Percentiles rank a stretch among this genome's conserved stretches.
These are phyloP conservation scores for Heliosperma pusillum DNA, from an alignment of 148 eudicot species.

Conservation along the genomic window DNA sequence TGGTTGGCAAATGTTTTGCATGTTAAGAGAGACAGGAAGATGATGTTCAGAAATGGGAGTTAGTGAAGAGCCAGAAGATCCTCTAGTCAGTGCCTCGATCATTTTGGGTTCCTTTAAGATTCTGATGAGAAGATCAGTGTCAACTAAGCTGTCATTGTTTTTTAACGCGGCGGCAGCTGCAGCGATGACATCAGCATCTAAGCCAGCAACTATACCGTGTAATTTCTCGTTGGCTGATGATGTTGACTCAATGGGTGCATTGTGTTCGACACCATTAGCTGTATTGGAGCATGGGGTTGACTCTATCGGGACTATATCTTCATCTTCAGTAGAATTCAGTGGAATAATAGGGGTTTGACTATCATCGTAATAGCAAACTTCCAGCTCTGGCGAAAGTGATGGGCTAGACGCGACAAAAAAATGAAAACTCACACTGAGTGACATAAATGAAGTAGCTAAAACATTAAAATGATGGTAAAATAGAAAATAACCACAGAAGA, in stretches of 20 bases:
- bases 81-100: slow-evolving; percentile 29
- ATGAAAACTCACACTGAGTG: slow-evolving; percentile 3
- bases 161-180: slow-evolving; percentile 47
- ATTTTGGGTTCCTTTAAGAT: slow-evolving; percentile 48
- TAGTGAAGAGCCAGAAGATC: background rate
- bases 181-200: slow-evolving; percentile 39
- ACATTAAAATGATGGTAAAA: background rate
- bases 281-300: slow-evolving; percentile 13
- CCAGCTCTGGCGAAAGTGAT: slow-evolving; percentile 27
- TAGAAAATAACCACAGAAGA: too few species aligned
- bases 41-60: slow-evolving; percentile 5
- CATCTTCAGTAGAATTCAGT: slow-evolving; percentile 54
- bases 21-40: background rate
- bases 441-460: background rate
- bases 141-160: slow-evolving; percentile 44
- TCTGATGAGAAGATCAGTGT: slow-evolving; percentile 45
- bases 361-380: slow-evolving; percentile 35
- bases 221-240: slow-evolving; percentile 22
- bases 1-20: slow-evolving; percentile 7
- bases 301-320: slow-evolving; percentile 17
- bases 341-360: slow-evolving; percentile 42
- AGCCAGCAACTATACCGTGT: slow-evolving; percentile 23
- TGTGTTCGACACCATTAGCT: slow-evolving; percentile 2
- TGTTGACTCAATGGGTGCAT: slow-evolving; percentile 19
- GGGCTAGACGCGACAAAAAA: slow-evolving; percentile 39